Evolutionary conservation across 495 filamentous ascomycete species (phyloP), one percentile per base, ranked within the genome.

Genomic region (Chaetomium fimeti): DNA sequence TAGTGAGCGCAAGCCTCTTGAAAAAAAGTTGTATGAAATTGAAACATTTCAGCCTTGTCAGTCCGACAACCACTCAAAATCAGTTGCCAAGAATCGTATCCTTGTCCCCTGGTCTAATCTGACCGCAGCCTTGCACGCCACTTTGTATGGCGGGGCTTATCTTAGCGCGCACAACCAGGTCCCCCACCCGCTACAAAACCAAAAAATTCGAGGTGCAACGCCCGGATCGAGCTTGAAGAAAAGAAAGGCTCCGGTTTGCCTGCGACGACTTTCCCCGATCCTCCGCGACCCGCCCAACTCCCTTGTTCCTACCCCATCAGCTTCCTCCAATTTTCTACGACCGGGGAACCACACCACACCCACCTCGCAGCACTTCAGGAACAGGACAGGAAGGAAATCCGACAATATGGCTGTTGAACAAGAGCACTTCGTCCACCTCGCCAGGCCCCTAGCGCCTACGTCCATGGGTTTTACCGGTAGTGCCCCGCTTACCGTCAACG

Each of bases 381-480:
- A 61, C 66, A 71, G 51, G 62, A 68, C 48, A 49, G 45, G 16
- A 36, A 49, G 40, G 13, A 49, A 20, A 61, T 36, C 57, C 16
- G 52, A 47, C 61, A 91, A 62, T 78, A 97, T 97, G 93, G 87
- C 91, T 71, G 87, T 89, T 71, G 81, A 85, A 63, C 73, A 77
- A 32, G 88, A 91, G 72, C 89, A 89, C 36, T 98, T 97, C 79
- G 83, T 98, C 70, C 95, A 98, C 77, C 89, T 98, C 65, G 89
- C 93, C 73, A 87, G 94, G 72, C 94, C 94, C 61, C 82, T 98
- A 70, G 92, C 91, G 72, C 91, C 90, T 65, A 87, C 87, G 64
- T 78, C 84, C 38, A 82, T 92, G 70, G 90, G 88, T 72, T 87
- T 88, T 64, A 86, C 86, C 64, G 89, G 88, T 63, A 95, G 90